phyloP scores from a whole-genome alignment of 139 green algal species.

The Coelastrella sp. region DNA sequence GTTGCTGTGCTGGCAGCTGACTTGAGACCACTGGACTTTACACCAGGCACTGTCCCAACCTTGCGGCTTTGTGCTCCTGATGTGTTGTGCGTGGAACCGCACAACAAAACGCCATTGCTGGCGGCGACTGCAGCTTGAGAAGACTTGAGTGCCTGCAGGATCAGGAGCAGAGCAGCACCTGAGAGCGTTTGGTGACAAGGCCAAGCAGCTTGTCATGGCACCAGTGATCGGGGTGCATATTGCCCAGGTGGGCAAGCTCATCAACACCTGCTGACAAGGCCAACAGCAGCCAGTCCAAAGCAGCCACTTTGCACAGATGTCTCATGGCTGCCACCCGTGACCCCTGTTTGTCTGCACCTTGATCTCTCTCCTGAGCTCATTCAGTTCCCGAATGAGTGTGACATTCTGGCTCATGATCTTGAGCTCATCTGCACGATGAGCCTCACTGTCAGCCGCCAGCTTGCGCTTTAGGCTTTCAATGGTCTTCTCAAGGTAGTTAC shows the following conservation, averaged over 20 bases:
- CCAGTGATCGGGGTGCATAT: too few relatives aligned
- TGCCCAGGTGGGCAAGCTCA: too few relatives aligned
- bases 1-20: background rate
- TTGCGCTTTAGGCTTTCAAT: slow-evolving; percentile 84
- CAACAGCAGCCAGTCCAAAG: background rate
- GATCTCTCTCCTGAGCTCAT: slow-evolving; percentile 88
- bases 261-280: background rate
- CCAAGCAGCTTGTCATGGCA: too few relatives aligned
- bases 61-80: background rate
- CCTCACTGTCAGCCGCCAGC: slow-evolving; percentile 75
- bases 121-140: background rate
- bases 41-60: background rate
- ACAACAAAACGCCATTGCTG: background rate
- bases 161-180: too few relatives aligned
- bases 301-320: background rate
- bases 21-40: background rate
- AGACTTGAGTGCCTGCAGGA: slow-evolving; percentile 15
- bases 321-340: background rate
- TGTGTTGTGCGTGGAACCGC: background rate
- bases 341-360: slow-evolving; percentile 46
- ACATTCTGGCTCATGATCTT: slow-evolving; percentile 86
- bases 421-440: slow-evolving; percentile 47
- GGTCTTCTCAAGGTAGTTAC: slow-evolving; percentile 84
- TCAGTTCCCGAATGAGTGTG: slow-evolving; percentile 91
- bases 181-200: too few relatives aligned